Percentiles rank a stretch among this genome's conserved stretches.
These are phyloP conservation scores for Nidula niveotomentosa DNA, from an alignment of 1,284 basidiomycete genomes.

Conservation along the genomic window DNA sequence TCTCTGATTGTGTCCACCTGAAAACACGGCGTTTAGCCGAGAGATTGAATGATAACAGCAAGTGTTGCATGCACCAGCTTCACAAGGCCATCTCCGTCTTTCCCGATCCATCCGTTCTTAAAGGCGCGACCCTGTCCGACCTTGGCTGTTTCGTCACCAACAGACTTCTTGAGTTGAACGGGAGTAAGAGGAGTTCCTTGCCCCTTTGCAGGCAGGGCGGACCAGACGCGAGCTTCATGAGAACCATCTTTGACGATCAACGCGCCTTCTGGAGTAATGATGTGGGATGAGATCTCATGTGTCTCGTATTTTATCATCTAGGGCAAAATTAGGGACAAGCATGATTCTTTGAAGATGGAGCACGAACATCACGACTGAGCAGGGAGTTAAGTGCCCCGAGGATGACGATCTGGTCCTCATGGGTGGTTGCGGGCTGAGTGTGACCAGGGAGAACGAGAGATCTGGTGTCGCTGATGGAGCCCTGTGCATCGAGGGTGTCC, in stretches of 20 bases:
- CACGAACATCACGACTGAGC: slow-evolving; percentile 78
- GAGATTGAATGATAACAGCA: slow-evolving; percentile 4
- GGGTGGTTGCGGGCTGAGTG: slow-evolving; percentile 52
- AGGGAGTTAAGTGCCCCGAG: slow-evolving; percentile 90
- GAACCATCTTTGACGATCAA: slow-evolving; percentile 81
- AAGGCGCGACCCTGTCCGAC: slow-evolving; percentile 95
- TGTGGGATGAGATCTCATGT: slow-evolving; percentile 73
- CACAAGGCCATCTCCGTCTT: slow-evolving; percentile 88
- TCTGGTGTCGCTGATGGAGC: slow-evolving; percentile 75
- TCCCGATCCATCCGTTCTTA: slow-evolving; percentile 96
- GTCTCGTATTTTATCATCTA: slow-evolving; percentile 89
- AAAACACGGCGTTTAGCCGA: slow-evolving; percentile 1
- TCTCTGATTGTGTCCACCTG: slow-evolving; percentile 72
- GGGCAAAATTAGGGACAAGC: slow-evolving; percentile 11
- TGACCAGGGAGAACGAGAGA: slow-evolving; percentile 69
- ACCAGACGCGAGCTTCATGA: slow-evolving; percentile 94
- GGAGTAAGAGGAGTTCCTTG: slow-evolving; percentile 65
- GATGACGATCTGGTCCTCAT: slow-evolving; percentile 79
- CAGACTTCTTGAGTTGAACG: slow-evolving; percentile 66
- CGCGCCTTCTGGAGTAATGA: slow-evolving; percentile 72
- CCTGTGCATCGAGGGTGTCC: slow-evolving; percentile 61
- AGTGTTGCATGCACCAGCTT: slow-evolving; percentile 62
- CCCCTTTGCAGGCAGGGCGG: slow-evolving; percentile 73
- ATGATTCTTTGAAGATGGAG: slow-evolving; percentile 7
- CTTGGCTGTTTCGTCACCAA: slow-evolving; percentile 87